Conservation (phyloP, 768 basidiomycete genomes). For the Chalciporus chontae region DNA sequence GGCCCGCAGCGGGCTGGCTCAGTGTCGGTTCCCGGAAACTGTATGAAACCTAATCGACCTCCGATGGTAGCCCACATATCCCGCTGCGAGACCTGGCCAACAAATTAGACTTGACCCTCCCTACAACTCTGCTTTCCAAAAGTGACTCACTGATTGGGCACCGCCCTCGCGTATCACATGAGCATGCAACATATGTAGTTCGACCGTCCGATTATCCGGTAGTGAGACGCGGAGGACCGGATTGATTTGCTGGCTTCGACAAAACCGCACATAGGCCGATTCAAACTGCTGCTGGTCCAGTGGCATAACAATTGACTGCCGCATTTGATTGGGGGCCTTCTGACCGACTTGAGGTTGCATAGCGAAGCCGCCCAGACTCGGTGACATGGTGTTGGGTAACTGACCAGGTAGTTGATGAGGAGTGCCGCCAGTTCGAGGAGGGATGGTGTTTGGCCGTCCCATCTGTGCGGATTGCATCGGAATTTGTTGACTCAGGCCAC, state of each 20-base stretch:
- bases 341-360: slow-evolving; percentile 18
- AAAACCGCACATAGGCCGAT: slow-evolving; percentile 45
- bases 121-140: not conserved
- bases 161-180: slow-evolving; percentile 62
- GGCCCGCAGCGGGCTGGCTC: slow-evolving; percentile 65
- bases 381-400: slow-evolving; percentile 32
- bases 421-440: slow-evolving; percentile 37
- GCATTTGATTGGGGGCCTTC: slow-evolving; percentile 16
- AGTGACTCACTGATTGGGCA: slow-evolving; percentile 37
- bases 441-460: slow-evolving; percentile 28
- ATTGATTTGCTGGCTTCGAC: slow-evolving; percentile 38
- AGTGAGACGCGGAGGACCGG: slow-evolving; percentile 40
- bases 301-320: slow-evolving; percentile 28
- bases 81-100: slow-evolving; percentile 46
- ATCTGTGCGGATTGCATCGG: slow-evolving; percentile 32
- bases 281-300: slow-evolving; percentile 55
- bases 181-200: slow-evolving; percentile 56
- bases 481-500: slow-evolving; percentile 25
- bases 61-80: slow-evolving; percentile 67
- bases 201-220: slow-evolving; percentile 54
- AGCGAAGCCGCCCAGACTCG: slow-evolving; percentile 29
- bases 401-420: slow-evolving; percentile 35
- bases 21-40: slow-evolving; percentile 56
- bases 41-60: slow-evolving; percentile 61
- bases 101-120: slow-evolving; percentile 6